phyloP scores from a whole-genome alignment of 306 rosid genomes.

The Lathyrus oleraceus region DNA sequence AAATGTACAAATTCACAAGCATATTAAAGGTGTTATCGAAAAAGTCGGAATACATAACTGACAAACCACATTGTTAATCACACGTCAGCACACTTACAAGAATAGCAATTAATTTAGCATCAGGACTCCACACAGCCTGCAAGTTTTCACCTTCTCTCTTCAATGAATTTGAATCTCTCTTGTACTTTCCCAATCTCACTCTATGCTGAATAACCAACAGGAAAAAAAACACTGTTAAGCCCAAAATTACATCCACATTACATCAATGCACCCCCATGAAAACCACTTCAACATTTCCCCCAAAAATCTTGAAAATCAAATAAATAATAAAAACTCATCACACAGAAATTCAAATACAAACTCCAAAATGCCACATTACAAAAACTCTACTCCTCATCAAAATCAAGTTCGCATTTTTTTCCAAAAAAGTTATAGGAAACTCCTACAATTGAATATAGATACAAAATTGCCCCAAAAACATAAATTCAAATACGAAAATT shows the following conservation, averaged over 20 bases:
- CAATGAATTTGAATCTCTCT: conserved; percentile 81
- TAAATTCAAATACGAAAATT: background rate
- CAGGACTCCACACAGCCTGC: conserved; percentile 98
- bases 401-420: background rate
- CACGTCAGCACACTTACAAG: conserved; percentile 57
- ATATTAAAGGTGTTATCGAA: background rate
- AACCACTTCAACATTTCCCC: conserved; percentile 27
- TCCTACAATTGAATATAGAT: conserved; percentile 3
- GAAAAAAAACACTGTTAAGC: conserved; percentile 46
- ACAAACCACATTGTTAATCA: conserved; percentile 6
- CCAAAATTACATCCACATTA: conserved; percentile 34
- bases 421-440: background rate
- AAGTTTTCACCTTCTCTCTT: conserved; percentile 82
- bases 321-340: background rate
- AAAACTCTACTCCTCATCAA: conserved; percentile 20
- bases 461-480: background rate
- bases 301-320: background rate
- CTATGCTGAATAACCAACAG: conserved; percentile 65
- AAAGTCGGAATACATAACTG: conserved; percentile 1
- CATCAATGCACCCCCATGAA: conserved; percentile 29
- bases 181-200: conserved; percentile 90
- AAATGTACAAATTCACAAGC: conserved; percentile 6
- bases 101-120: conserved; percentile 78
- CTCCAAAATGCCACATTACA: conserved; percentile 31
- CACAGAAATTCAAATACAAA: conserved; percentile 24